Evolutionary conservation across 768 basidiomycete species (phyloP).

Genomic region (Lactifluus pinguis): DNA sequence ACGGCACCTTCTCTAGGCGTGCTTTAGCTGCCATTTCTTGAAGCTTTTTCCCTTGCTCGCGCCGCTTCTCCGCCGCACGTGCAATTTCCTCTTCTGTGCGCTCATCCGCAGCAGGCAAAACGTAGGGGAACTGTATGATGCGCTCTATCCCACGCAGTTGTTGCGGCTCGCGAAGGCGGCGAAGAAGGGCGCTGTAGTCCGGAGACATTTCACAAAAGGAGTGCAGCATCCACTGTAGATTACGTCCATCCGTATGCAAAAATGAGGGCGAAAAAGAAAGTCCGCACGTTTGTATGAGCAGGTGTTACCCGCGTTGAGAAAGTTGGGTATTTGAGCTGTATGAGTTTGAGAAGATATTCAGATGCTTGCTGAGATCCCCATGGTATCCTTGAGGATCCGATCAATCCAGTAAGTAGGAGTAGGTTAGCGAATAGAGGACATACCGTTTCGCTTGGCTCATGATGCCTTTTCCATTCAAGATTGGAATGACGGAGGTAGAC

Average conservation of each 20-base stretch:
- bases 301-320: conserved; percentile 81
- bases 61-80: conserved; percentile 64
- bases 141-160: conserved; percentile 55
- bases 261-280: not conserved
- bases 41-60: conserved; percentile 79
- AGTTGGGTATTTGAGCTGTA: conserved; percentile 90
- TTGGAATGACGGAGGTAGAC: conserved; percentile 84
- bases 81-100: conserved; percentile 89
- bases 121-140: conserved; percentile 84
- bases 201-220: conserved; percentile 76
- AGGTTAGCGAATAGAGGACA: conserved; percentile 9
- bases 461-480: conserved; percentile 73
- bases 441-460: conserved; percentile 84
- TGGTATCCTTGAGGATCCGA: conserved; percentile 63
- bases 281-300: conserved; percentile 63
- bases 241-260: not conserved
- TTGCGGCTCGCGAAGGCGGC: conserved; percentile 54
- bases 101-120: conserved; percentile 52
- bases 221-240: conserved; percentile 77
- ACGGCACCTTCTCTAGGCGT: conserved; percentile 69
- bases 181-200: conserved; percentile 66
- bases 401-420: not conserved
- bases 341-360: conserved; percentile 86
- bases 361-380: conserved; percentile 90
- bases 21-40: conserved; percentile 88